Evolutionary conservation across 2,329 filamentous ascomycete species (phyloP), one percentile per base, ranked within the genome.

Genomic region (Akanthomyces muscarius): DNA sequence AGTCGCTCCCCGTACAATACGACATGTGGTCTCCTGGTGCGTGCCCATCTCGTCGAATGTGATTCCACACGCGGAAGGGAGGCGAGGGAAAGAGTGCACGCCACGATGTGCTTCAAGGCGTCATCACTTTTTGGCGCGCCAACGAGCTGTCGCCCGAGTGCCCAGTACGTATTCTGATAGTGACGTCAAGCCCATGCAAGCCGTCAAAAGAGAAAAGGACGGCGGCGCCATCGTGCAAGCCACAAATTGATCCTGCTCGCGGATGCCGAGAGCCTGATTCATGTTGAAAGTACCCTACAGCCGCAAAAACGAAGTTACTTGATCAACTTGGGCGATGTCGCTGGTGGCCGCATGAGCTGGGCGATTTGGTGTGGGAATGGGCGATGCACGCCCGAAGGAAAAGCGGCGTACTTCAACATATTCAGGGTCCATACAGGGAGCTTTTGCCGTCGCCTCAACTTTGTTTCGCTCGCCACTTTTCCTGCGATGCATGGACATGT

Each of bases 191-290:
- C 5, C 7, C 56, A 51, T 51, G 25, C 48, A 53, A 41, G 58
- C 48, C 38, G 38, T 8, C 38, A 28, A 50, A 30, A 59, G 47
- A 23, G 2, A 18, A 42, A 53, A 16, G 13, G 48, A 61, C 38
- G 48, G 3, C 25, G n/a, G 25, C 58, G 48, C 48, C 58, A 45
- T 45, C 48, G 58, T 28, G 48, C 48, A 53, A 25, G 48, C 58
- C 38, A 47, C 58, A 30, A 18, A 41, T 53, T 41, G 36, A 53
- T 11, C 5, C 58, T 45, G 23, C 13, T 47, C 56, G 56, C 56
- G 30, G 41, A 51, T 44, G 41, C 58, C 58, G 48, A 61, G 38
- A 61, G 57, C 56, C 58, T 61, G 38, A 36, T 53, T 44, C 33
- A 44, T 45, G 25, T 45, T 25, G 16, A 36, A 30, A 2, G 57